Percentiles rank a stretch among this genome's conserved stretches.
Evolutionary conservation across 1,284 basidiomycete genomes (phyloP).

Genomic region (Ganoderma boninense): DNA sequence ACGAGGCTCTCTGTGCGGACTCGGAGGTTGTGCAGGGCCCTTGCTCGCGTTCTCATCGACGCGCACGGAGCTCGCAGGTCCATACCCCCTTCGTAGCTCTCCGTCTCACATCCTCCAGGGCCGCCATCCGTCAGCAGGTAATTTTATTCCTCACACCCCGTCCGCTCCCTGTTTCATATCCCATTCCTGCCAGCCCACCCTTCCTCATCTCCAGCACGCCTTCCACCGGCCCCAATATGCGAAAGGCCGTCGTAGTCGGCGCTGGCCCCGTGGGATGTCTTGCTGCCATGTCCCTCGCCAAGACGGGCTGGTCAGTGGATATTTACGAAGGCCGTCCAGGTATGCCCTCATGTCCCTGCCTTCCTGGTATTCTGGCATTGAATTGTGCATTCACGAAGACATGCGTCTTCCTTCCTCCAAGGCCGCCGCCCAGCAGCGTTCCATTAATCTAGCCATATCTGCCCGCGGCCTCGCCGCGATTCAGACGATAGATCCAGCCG

Average conservation of each 20-base stretch:
- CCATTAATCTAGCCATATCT: constrained; percentile 97
- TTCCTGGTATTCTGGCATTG: constrained; percentile 31
- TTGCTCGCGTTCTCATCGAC: constrained; percentile 10
- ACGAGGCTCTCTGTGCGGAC: not conserved
- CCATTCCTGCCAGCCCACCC: constrained; percentile 24
- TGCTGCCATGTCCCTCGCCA: constrained; percentile 86
- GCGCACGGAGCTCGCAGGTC: not conserved
- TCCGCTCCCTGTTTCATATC: constrained; percentile 12
- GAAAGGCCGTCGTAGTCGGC: constrained; percentile 74
- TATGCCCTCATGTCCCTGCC: constrained; percentile 47
- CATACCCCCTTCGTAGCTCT: constrained; percentile 2
- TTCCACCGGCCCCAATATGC: constrained; percentile 25
- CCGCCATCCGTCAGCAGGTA: constrained; percentile 9
- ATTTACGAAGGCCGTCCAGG: constrained; percentile 91
- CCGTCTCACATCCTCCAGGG: not conserved
- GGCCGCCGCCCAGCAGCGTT: constrained; percentile 74
- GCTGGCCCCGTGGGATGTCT: constrained; percentile 97
- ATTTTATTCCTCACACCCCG: constrained; percentile 21
- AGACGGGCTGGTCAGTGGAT: constrained; percentile 89
- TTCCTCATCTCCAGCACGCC: constrained; percentile 20
- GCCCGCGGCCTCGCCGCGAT: constrained; percentile 92
- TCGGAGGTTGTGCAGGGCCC: not conserved
- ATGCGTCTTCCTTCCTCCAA: constrained; percentile 75
- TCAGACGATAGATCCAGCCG: constrained; percentile 77
- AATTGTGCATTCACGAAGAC: constrained; percentile 53